Percentiles rank a stretch among this genome's conserved stretches.
These are phyloP conservation scores for Rhodotorula sp. DNA, from an alignment of 1,284 basidiomycete species.

Conservation along the genomic window DNA sequence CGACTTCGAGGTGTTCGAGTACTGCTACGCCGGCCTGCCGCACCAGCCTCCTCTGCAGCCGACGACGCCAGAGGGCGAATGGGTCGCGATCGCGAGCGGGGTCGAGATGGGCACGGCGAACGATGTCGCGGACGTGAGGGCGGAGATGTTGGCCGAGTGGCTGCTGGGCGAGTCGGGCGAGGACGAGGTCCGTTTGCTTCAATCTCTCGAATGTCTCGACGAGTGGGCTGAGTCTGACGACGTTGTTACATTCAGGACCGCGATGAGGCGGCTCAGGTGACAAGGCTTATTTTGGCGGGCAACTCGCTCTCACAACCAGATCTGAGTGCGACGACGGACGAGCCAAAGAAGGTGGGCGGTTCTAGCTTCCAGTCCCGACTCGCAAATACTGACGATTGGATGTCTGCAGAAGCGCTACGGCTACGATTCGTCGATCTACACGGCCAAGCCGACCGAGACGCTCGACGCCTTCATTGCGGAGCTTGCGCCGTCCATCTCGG, in stretches of 20 bases:
- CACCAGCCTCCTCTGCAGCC: conserved; percentile 55
- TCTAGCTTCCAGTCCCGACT: not conserved
- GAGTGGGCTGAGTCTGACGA: not conserved
- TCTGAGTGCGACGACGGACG: conserved; percentile 56
- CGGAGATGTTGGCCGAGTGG: conserved; percentile 82
- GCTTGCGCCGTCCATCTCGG: conserved; percentile 67
- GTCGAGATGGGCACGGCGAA: conserved; percentile 64
- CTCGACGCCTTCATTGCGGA: conserved; percentile 74
- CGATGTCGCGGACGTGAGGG: conserved; percentile 66
- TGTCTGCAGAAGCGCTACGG: conserved; percentile 58
- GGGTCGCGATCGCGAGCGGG: conserved; percentile 83
- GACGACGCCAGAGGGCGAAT: conserved; percentile 58
- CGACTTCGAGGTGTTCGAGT: conserved; percentile 92
- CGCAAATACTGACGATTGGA: not conserved
- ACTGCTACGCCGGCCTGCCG: conserved; percentile 80
- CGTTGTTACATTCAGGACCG: conserved; percentile 57
- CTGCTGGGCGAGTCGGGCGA: conserved; percentile 80
- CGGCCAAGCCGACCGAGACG: conserved; percentile 69
- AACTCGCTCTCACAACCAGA: conserved; percentile 70
- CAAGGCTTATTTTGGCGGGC: conserved; percentile 79
- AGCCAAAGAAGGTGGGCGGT: conserved; percentile 47
- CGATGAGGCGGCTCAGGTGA: conserved; percentile 67
- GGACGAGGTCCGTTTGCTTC: conserved; percentile 52
- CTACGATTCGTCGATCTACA: conserved; percentile 64
- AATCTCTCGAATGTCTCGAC: not conserved